These are phyloP conservation scores for Euphorbia lathyris DNA, from an alignment of 345 rosid genomes.

Conservation along the genomic window DNA sequence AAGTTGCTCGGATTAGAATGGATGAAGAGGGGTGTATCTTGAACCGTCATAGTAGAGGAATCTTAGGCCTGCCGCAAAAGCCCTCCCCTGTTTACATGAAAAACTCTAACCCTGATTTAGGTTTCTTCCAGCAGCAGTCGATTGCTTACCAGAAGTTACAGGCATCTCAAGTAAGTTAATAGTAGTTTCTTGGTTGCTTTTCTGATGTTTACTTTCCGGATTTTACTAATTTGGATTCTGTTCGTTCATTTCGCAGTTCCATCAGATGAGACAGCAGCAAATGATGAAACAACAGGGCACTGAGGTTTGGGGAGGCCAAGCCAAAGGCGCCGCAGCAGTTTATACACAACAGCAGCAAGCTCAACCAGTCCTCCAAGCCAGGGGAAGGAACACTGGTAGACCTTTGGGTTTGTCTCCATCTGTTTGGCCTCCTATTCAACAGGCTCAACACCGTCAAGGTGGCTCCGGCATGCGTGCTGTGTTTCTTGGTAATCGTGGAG, in stretches of 20 bases:
- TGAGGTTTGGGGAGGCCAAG: constrained; percentile 28
- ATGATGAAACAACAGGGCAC: constrained; percentile 33
- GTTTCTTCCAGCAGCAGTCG: constrained; percentile 30
- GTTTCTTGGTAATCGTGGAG: constrained; percentile 44
- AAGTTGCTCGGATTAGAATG: constrained; percentile 34
- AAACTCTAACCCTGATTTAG: constrained; percentile 24
- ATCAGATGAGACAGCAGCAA: constrained; percentile 57
- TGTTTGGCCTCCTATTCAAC: constrained; percentile 60
- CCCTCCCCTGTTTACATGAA: constrained; percentile 29
- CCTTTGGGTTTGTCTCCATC: constrained; percentile 42
- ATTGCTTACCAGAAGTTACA: constrained; percentile 53
- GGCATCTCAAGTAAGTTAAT: constrained; percentile 46
- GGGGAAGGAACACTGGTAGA: constrained; percentile 6
- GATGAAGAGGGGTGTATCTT: constrained; percentile 4
- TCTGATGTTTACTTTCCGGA: no score
- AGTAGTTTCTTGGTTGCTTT: no score
- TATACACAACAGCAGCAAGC: constrained; percentile 11
- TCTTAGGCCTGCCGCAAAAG: constrained; percentile 26
- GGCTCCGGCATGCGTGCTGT: constrained; percentile 60
- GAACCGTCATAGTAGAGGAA: constrained; percentile 22
- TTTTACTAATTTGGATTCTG: background rate
- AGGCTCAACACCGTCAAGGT: constrained; percentile 20
- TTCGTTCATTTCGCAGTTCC: constrained; percentile 33
- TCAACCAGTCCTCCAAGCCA: constrained; percentile 4
- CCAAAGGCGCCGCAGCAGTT: constrained; percentile 21